Conservation (phyloP, 2,329 filamentous ascomycete species). For the Hypoxylon sp. region DNA sequence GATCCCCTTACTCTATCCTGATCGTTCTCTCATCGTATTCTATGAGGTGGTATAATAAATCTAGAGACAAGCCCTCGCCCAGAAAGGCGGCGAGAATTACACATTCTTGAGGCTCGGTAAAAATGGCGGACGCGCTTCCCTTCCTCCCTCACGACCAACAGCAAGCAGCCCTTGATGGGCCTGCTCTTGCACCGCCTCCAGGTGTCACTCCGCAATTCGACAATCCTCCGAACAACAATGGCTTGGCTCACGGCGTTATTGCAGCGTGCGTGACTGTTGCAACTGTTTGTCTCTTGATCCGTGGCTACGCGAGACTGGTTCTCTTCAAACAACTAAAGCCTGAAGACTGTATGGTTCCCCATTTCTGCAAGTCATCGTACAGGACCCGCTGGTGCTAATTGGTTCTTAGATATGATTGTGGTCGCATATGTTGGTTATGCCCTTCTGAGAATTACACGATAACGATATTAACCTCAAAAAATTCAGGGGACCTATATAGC, state of each 20-base stretch:
- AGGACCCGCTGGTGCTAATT: conserved; percentile 14
- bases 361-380: neutral
- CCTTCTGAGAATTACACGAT: neutral
- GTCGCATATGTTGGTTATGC: conserved; percentile 28
- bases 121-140: conserved; percentile 29
- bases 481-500: conserved; percentile 22
- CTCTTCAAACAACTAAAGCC: conserved; percentile 35
- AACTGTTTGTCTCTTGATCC: conserved; percentile 32
- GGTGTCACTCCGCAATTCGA: conserved; percentile 35
- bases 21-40: conserved; percentile 7
- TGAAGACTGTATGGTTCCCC: conserved; percentile 35
- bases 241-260: conserved; percentile 34
- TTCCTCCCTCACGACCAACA: conserved; percentile 25
- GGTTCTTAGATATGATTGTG: conserved; percentile 31
- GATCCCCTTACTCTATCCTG: conserved; percentile 18
- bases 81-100: conserved; percentile 17
- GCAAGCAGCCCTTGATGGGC: conserved; percentile 31
- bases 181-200: conserved; percentile 32
- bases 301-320: conserved; percentile 34
- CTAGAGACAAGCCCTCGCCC: conserved; percentile 1
- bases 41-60: conserved; percentile 22
- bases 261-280: conserved; percentile 29
- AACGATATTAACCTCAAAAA: neutral
- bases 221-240: conserved; percentile 38
- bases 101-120: conserved; percentile 24